These are phyloP conservation scores for Phytophthora pseudosyringae DNA, from an alignment of 352 stramenopile genomes.

Conservation along the genomic window DNA sequence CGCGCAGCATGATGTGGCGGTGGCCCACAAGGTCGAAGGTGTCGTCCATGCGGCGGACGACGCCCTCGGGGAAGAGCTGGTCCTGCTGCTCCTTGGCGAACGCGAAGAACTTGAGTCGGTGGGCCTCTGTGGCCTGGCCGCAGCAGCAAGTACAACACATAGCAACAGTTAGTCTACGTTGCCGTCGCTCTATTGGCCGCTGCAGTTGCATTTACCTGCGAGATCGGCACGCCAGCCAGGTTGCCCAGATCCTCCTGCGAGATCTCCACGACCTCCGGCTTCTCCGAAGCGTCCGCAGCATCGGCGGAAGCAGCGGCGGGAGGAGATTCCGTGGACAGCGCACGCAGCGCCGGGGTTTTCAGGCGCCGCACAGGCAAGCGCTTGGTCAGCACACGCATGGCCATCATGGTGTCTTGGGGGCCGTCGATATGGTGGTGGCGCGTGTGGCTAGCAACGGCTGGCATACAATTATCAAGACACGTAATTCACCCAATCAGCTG, in stretches of 20 bases:
- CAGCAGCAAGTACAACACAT: not conserved
- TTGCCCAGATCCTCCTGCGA: constrained; percentile 46
- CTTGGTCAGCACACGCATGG: constrained; percentile 62
- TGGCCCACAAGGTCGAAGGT: constrained; percentile 87
- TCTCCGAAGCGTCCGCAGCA: constrained; percentile 11
- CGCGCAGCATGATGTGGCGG: constrained; percentile 86
- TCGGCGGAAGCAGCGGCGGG: not conserved
- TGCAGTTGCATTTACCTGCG: constrained; percentile 40
- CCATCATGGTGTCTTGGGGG: constrained; percentile 48
- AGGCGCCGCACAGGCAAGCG: constrained; percentile 28
- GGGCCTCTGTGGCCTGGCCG: constrained; percentile 55
- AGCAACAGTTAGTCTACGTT: not conserved
- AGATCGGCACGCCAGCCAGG: constrained; percentile 63
- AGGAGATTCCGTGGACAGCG: constrained; percentile 48
- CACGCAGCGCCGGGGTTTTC: constrained; percentile 37
- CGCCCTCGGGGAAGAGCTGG: constrained; percentile 74
- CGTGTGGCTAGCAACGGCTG: constrained; percentile 33
- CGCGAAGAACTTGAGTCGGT: constrained; percentile 82
- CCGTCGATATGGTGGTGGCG: constrained; percentile 33
- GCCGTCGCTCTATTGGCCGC: not conserved
- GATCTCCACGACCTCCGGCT: constrained; percentile 14
- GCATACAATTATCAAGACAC: constrained; percentile 15
- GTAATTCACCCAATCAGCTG: constrained; percentile 19
- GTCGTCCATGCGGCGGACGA: constrained; percentile 74
- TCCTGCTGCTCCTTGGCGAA: constrained; percentile 81